phyloP scores from a whole-genome alignment of 2,329 filamentous ascomycete genomes.

The Xylaria sp. region DNA sequence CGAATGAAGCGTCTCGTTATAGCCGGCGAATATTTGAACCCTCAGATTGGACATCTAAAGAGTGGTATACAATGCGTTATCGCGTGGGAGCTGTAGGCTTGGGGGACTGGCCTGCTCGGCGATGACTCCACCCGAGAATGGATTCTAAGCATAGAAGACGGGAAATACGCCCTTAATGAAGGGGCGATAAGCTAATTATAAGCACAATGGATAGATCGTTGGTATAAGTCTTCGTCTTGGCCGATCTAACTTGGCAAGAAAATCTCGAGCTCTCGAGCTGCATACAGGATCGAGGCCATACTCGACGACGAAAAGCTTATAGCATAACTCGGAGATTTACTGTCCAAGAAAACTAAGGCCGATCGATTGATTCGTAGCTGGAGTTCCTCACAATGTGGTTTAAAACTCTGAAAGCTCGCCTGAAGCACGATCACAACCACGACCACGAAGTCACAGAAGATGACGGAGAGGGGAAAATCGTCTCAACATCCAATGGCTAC shows the following conservation, averaged over 20 bases:
- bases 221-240: background rate
- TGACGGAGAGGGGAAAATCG: background rate
- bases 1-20: constrained; percentile 9
- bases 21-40: background rate
- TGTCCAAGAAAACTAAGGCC: background rate
- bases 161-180: constrained; percentile 11
- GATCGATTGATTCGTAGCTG: background rate
- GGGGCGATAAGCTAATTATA: background rate
- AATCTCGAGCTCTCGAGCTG: background rate
- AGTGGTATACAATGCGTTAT: constrained; percentile 16
- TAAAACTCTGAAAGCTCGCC: constrained; percentile 21
- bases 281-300: background rate
- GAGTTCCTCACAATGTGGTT: constrained; percentile 21
- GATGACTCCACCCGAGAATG: background rate
- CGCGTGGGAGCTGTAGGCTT: too few relatives aligned
- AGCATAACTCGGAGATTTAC: background rate
- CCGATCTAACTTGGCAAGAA: background rate
- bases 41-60: constrained; percentile 5
- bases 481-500: background rate
- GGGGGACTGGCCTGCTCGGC: background rate
- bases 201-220: background rate
- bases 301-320: background rate
- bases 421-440: constrained; percentile 27
- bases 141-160: constrained; percentile 1
- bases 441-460: constrained; percentile 3